These are phyloP conservation scores for Diospyros lotus DNA, from an alignment of 148 eudicot genomes.

Conservation along the genomic window DNA sequence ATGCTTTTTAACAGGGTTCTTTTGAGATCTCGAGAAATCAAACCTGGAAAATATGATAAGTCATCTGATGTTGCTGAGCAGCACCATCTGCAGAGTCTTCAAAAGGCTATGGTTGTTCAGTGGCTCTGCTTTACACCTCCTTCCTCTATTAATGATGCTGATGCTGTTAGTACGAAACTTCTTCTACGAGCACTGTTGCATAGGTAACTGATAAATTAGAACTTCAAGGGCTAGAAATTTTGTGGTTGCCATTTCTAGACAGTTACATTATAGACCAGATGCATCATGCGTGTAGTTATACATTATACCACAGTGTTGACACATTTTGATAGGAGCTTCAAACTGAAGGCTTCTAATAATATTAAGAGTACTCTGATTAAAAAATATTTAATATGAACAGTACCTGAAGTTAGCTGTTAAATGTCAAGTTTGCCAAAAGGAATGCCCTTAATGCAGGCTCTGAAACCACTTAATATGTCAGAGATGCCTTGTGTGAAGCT, in stretches of 20 bases:
- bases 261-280: not conserved
- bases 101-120: conserved; percentile 90
- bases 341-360: not conserved
- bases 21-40: conserved; percentile 75
- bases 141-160: conserved; percentile 62
- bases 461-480: conserved; percentile 5
- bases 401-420: not conserved
- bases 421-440: not conserved
- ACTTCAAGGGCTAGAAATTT: not conserved
- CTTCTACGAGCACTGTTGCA: conserved; percentile 77
- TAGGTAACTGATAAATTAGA: conserved; percentile 36
- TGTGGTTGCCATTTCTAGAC: not conserved
- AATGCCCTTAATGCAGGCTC: not conserved
- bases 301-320: not conserved
- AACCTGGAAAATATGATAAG: conserved; percentile 52
- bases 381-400: not conserved
- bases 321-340: not conserved
- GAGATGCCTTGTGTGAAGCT: not conserved
- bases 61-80: conserved; percentile 81
- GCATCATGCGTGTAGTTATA: not conserved
- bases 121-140: conserved; percentile 99
- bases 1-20: conserved; percentile 53
- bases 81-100: conserved; percentile 73
- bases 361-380: not conserved
- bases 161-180: conserved; percentile 56